Base-by-base conservation (phyloP, 192 early-diverging fungal genomes). In the Entomortierella lignicola region DNA sequence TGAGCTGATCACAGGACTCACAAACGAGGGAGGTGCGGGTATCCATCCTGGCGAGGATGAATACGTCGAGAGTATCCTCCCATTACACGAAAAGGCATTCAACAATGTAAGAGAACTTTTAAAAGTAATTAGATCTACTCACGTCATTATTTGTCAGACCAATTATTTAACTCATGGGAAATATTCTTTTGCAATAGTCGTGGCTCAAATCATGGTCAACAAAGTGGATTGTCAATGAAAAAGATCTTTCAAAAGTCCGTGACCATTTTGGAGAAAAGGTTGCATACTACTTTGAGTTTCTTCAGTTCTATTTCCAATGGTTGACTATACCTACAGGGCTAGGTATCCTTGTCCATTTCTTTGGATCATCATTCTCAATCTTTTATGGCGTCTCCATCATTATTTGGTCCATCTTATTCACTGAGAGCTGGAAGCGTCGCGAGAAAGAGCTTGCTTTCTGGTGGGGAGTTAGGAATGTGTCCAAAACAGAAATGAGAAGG, bases 271-370 rank as follows among this genome's bases (percentile, higher is more conserved):
- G 96, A 65, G 95, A 97, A 72, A 93, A 94, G 73, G 79, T 81
- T 39, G 95, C 94, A n/a, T 91, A 88, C 82, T 97, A 98, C 82
- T 98, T 98, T 88, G 95, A 95, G 15, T 98, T 97, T 80, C 75
- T 97, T 3, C 94, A 97, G 82, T 93, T 89, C 71, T 98, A 97
- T 83, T 85, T 93, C 42, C 55, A 93, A 12, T 93, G 89, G 85
- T 84, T 98, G 27, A 80, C 89, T 27, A 64, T 83, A 4, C 94
- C 94, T 13, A 77, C 95, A 1, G 84, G 83, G 6, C 55, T 92
- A 10, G 95, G 96, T 17, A 41, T 89, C 10, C 25, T 90, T 8
- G 83, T 87, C 59, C 91, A 90, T 63, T 73, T 88, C 8, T 73
- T 81, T 26, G 63, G 71, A 37, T 71, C 77, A 13, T 68, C 81